These are phyloP conservation scores for Parsonsia alboflavescens DNA, from an alignment of 257 asterid genomes.

Conservation along the genomic window DNA sequence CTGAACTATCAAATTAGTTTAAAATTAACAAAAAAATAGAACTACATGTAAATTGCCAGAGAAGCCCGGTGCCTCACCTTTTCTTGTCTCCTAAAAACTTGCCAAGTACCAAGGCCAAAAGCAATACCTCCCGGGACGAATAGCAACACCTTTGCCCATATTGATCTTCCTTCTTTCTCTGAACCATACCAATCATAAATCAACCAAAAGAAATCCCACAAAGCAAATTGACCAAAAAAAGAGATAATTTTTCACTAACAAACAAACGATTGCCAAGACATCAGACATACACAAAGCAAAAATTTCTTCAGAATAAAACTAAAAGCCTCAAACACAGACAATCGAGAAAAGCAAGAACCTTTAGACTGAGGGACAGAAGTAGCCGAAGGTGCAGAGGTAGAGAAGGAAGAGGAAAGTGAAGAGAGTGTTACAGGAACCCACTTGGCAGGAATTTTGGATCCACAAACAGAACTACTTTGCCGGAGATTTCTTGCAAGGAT, in stretches of 20 bases:
- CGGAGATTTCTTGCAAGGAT: slow-evolving; percentile 41
- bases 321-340: neutral
- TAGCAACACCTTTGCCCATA: slow-evolving; percentile 82
- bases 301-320: neutral
- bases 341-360: slow-evolving; percentile 26
- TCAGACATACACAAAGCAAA: neutral
- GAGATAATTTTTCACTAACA: neutral
- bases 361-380: slow-evolving; percentile 31
- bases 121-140: slow-evolving; percentile 83
- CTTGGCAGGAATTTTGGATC: slow-evolving; percentile 21
- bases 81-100: slow-evolving; percentile 80
- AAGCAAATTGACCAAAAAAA: neutral
- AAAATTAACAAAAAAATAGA: neutral
- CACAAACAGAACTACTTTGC: slow-evolving; percentile 18
- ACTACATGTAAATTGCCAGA: neutral
- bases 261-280: neutral
- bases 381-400: slow-evolving; percentile 43
- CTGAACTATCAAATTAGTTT: neutral
- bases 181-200: slow-evolving; percentile 18
- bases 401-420: slow-evolving; percentile 29
- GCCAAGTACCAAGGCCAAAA: slow-evolving; percentile 98
- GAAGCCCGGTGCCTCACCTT: slow-evolving; percentile 40
- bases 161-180: slow-evolving; percentile 51
- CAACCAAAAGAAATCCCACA: neutral
- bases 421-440: slow-evolving; percentile 27